Percentiles rank a stretch among this genome's conserved stretches.
These are phyloP conservation scores for Xerocomus minutiporus DNA, from an alignment of 1,284 basidiomycete genomes.

Conservation along the genomic window DNA sequence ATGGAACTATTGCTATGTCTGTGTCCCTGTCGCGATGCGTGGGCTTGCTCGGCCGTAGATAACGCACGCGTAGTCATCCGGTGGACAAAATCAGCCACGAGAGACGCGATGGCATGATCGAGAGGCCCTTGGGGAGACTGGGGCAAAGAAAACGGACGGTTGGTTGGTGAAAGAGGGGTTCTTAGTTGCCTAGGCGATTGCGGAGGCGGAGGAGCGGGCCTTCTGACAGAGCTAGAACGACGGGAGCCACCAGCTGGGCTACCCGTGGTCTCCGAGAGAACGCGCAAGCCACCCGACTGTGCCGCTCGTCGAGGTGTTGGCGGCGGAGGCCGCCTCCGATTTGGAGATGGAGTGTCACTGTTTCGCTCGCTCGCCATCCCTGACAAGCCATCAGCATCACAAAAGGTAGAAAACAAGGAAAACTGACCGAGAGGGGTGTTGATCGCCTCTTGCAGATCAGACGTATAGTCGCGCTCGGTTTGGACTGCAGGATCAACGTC, in stretches of 20 bases:
- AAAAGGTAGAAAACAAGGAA: neutral
- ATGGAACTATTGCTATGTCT: too few species aligned
- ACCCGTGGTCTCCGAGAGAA: neutral
- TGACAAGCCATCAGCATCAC: slow-evolving; percentile 1
- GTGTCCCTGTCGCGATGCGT: neutral
- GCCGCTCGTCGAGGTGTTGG: neutral
- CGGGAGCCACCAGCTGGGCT: neutral
- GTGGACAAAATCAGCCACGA: too few species aligned
- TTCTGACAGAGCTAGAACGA: neutral
- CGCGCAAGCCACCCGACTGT: neutral
- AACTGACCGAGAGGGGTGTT: slow-evolving; percentile 6
- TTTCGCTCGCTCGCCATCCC: neutral
- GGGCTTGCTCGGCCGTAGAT: too few species aligned
- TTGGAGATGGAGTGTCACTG: neutral
- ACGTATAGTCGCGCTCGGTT: neutral
- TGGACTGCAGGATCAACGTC: neutral
- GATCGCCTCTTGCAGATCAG: slow-evolving; percentile 1
- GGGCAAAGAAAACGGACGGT: neutral
- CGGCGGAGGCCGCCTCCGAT: slow-evolving; percentile 4
- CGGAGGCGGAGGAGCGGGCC: slow-evolving; percentile 12
- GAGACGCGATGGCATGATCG: too few species aligned
- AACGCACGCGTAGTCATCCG: too few species aligned
- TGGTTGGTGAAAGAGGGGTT: neutral
- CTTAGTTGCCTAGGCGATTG: neutral
- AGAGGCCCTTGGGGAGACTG: neutral